Conservation (phyloP, 2,329 filamentous ascomycete genomes). For the Aspergillus phoenicis region DNA sequence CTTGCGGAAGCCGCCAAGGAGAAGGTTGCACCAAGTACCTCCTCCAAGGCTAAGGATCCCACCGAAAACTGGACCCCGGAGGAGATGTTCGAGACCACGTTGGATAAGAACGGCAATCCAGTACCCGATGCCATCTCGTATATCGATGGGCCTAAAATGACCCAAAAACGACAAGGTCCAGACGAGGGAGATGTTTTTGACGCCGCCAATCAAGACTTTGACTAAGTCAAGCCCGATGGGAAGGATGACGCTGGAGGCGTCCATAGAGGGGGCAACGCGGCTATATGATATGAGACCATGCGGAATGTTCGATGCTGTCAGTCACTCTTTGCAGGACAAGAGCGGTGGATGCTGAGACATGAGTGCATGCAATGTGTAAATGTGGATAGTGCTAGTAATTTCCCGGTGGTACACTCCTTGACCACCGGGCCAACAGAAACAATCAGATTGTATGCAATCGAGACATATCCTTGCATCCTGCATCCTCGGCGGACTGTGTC, state of each 20-base stretch:
- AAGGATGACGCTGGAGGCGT: not conserved
- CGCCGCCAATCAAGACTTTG: constrained; percentile 36
- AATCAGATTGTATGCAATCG: constrained; percentile 1
- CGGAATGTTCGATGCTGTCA: not conserved
- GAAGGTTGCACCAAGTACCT: constrained; percentile 14
- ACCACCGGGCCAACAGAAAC: not conserved
- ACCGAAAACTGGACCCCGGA: constrained; percentile 29
- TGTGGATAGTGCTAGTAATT: not conserved
- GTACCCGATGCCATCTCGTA: constrained; percentile 31
- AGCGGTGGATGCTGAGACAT: not conserved
- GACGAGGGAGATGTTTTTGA: constrained; percentile 35
- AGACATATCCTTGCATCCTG: not conserved
- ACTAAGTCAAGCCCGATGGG: constrained; percentile 19
- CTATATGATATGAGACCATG: not conserved
- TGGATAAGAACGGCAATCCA: constrained; percentile 37
- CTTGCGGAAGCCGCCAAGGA: constrained; percentile 18
- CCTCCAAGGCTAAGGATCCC: constrained; percentile 14
- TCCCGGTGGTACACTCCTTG: not conserved
- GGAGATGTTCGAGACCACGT: constrained; percentile 33
- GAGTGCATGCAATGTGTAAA: not conserved
- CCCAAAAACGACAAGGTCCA: constrained; percentile 16
- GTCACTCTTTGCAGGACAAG: constrained; percentile 1
- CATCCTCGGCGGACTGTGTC: not conserved
- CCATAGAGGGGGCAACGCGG: not conserved
- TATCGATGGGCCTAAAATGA: constrained; percentile 27